These are phyloP conservation scores for Plasmodium knowlesi DNA, from an alignment of 169 alveolate genomes.

Conservation along the genomic window DNA sequence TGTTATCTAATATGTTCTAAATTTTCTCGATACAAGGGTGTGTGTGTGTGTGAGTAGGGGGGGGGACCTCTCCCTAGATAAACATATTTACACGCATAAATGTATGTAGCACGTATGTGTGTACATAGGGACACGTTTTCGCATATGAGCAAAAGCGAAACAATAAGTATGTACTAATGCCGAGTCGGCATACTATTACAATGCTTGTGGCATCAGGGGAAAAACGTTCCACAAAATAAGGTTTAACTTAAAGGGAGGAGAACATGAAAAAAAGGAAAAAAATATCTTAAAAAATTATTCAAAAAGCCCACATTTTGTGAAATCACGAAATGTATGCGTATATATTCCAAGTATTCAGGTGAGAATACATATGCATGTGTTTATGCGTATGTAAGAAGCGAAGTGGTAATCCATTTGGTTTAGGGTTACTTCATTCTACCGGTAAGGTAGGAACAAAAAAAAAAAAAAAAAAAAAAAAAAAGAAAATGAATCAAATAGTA, in stretches of 20 bases:
- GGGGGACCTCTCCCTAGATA: neutral
- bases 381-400: neutral
- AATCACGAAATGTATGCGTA: neutral
- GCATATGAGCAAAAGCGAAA: neutral
- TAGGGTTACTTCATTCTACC: conserved; percentile 4
- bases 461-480: neutral
- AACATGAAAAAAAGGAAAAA: neutral
- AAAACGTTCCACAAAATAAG: neutral
- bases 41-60: too few relatives aligned
- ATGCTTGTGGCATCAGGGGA: neutral
- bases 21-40: neutral
- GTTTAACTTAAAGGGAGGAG: neutral
- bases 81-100: neutral
- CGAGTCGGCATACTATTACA: neutral
- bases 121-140: neutral
- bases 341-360: neutral
- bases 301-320: neutral
- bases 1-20: neutral
- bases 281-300: neutral
- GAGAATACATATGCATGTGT: neutral
- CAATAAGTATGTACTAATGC: neutral
- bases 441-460: neutral
- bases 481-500: neutral
- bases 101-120: conserved; percentile 2
- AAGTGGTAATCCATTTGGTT: neutral